phyloP scores from a whole-genome alignment of 495 filamentous ascomycete genomes.

The Neurospora sp. region DNA sequence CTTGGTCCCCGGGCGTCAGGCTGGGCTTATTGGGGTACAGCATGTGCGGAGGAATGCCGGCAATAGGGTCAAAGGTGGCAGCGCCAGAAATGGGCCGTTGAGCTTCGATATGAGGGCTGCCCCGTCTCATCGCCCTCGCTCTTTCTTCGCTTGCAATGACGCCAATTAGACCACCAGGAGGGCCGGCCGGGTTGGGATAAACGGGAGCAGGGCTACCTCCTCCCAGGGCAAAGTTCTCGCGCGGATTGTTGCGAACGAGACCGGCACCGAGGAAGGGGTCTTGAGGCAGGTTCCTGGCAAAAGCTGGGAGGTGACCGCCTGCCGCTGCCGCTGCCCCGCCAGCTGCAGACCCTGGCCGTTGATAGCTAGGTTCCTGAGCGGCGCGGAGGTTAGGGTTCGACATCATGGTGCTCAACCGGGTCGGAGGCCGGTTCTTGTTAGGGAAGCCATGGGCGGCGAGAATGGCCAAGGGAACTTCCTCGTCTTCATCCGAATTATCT shows the following conservation, averaged over 20 bases:
- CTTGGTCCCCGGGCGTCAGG: conserved; percentile 57
- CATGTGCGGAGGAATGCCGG: conserved; percentile 37
- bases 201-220: conserved; percentile 44
- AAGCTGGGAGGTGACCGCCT: conserved; percentile 51
- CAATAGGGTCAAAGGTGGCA: conserved; percentile 29
- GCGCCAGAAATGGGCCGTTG: conserved; percentile 29
- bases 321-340: conserved; percentile 15
- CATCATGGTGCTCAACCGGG: conserved; percentile 51
- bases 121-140: conserved; percentile 62
- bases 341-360: conserved; percentile 22
- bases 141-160: conserved; percentile 84
- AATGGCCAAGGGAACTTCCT: conserved; percentile 81
- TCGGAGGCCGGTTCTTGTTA: conserved; percentile 69
- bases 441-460: conserved; percentile 90
- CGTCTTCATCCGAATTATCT: conserved; percentile 65
- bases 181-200: conserved; percentile 18
- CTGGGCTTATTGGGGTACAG: conserved; percentile 35
- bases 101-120: conserved; percentile 56
- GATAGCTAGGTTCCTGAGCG: conserved; percentile 27
- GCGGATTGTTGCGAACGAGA: conserved; percentile 60
- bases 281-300: conserved; percentile 75
- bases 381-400: conserved; percentile 56
- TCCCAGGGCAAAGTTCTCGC: conserved; percentile 68
- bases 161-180: conserved; percentile 71
- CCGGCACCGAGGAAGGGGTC: conserved; percentile 86